These are phyloP conservation scores for Russula lepida DNA, from an alignment of 768 basidiomycete genomes.

Conservation along the genomic window DNA sequence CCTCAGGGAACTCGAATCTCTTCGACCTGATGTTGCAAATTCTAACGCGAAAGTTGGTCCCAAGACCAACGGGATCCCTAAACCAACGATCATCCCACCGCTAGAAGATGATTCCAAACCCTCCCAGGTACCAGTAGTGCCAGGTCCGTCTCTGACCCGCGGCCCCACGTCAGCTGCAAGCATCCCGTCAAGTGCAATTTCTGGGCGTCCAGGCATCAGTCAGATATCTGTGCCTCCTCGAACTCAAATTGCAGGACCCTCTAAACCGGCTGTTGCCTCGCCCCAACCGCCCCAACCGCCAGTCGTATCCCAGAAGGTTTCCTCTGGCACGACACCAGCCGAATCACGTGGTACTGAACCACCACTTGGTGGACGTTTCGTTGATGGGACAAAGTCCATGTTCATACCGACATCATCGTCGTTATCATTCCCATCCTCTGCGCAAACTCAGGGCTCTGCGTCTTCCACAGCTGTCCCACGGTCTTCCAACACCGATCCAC, in stretches of 20 bases:
- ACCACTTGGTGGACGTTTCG: conserved; percentile 55
- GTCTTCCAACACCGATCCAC: conserved; percentile 16
- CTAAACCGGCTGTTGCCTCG: conserved; percentile 23
- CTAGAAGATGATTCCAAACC: conserved; percentile 51
- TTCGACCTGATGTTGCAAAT: conserved; percentile 64
- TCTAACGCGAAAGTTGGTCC: conserved; percentile 54
- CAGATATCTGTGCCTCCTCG: conserved; percentile 34
- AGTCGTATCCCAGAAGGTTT: conserved; percentile 27
- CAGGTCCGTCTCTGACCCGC: conserved; percentile 20
- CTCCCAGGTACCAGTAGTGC: conserved; percentile 23
- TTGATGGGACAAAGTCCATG: conserved; percentile 77
- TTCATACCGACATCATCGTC: conserved; percentile 49
- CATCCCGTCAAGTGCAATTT: conserved; percentile 2
- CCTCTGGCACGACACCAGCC: conserved; percentile 27
- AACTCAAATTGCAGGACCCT: conserved; percentile 50
- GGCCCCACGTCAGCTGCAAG: conserved; percentile 20
- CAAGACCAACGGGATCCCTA: conserved; percentile 43
- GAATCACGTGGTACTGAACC: conserved; percentile 32
- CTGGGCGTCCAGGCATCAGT: conserved; percentile 23
- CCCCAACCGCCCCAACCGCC: conserved; percentile 23
- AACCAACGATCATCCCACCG: conserved; percentile 52
- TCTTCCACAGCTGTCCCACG: not conserved
- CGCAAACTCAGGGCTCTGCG: not conserved
- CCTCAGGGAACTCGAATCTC: conserved; percentile 78
- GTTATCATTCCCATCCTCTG: conserved; percentile 19